Evolutionary conservation across 164 flowering plant genomes (phyloP), one percentile per base, ranked within the genome.

Genomic region (Warburgia ugandensis): DNA sequence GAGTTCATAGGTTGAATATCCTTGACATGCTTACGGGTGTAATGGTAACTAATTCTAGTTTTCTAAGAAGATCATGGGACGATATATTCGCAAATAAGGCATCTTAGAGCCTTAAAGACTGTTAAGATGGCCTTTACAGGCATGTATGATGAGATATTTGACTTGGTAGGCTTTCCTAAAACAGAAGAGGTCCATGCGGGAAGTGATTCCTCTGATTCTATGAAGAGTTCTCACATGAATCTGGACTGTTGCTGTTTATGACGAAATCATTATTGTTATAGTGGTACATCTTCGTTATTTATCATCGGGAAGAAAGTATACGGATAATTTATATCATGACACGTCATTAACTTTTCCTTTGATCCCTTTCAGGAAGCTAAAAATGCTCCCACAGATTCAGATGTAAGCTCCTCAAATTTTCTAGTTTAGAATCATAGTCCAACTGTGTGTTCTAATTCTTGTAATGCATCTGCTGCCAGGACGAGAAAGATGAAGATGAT

Each of bases 341-440:
- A n/a, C 19, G 19, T 47, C 13, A 16, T 2, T 17, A 13, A 21
- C 43, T 32, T 37, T 31, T 45, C 12, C 16, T 49, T 41, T 40
- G 10, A 38, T 26, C 17, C 32, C 37, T 57, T 20, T 27, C 83
- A 89, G 90, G 94, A 88, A 62, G 25, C 79, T 3, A 85, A 88
- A 81, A 76, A 68, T 28, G 81, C 70, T 6, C 80, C 86, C n/a
- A 73, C 32, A 45, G 94, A 82, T 39, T 81, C 97, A 26, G 97
- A 88, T 74, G 96, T 84, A 77, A 82, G 78, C 20, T 25, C 21
- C 45, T 49, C 11, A 29, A 21, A 4, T 5, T 22, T 3, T 36
- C 13, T 29, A 21, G 5, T 23, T 11, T 21, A 10, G 10, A 42
- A 25, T 1, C 33, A 28, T 44, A 6, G 16, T 52, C 29, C 19